Evolutionary conservation across 1,139 yeast genomes (phyloP).

Genomic region (Pneumocystis wakefieldiae): DNA sequence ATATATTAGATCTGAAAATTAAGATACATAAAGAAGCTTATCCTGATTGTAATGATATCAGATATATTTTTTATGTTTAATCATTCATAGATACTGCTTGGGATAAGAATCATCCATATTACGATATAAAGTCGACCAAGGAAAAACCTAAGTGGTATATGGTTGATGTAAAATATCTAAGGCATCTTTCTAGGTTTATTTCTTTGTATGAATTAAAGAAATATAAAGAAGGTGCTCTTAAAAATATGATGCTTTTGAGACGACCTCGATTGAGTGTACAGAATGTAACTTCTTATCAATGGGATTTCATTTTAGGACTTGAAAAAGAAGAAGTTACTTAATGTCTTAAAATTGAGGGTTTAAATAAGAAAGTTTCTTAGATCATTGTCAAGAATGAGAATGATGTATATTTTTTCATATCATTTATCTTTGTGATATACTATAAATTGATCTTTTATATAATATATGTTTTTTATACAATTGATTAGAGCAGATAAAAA

Average conservation of each 20-base stretch:
- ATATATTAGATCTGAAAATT: conserved; percentile 5
- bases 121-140: conserved; percentile 30
- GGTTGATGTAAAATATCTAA: conserved; percentile 33
- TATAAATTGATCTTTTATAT: too few relatives aligned
- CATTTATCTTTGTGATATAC: too few relatives aligned
- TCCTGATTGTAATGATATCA: conserved; percentile 21
- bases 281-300: conserved; percentile 32
- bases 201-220: conserved; percentile 27
- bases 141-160: conserved; percentile 40
- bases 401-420: too few relatives aligned
- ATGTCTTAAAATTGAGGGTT: too few relatives aligned
- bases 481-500: too few relatives aligned
- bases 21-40: conserved; percentile 31
- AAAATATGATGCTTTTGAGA: conserved; percentile 32
- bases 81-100: conserved; percentile 17
- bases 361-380: too few relatives aligned
- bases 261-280: conserved; percentile 37
- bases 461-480: too few relatives aligned
- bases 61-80: background rate
- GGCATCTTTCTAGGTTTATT: conserved; percentile 31
- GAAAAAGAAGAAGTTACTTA: conserved; percentile 7
- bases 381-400: too few relatives aligned
- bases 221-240: conserved; percentile 18
- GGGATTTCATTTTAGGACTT: conserved; percentile 26
- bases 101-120: conserved; percentile 24